Percentiles rank a stretch among this genome's conserved stretches.
Conservation (phyloP, 2,329 filamentous ascomycete genomes). For the Arthrobotrys entomopaga region DNA sequence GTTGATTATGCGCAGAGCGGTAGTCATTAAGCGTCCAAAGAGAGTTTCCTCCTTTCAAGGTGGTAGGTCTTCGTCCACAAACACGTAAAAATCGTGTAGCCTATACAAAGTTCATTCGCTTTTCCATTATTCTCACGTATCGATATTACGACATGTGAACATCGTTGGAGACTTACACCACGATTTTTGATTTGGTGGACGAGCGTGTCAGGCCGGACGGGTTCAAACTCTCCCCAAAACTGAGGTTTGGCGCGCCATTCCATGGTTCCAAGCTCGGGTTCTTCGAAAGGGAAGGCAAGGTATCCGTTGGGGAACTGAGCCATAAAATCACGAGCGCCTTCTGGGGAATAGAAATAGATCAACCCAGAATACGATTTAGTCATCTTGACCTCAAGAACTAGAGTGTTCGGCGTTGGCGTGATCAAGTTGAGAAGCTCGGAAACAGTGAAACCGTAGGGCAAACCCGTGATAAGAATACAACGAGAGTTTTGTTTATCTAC, state of each 20-base stretch:
- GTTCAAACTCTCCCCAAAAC: conserved; percentile 18
- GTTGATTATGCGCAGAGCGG: not conserved
- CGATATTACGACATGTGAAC: not conserved
- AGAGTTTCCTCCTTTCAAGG: conserved; percentile 17
- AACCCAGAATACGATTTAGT: conserved; percentile 19
- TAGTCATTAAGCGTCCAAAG: conserved; percentile 35
- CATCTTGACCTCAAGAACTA: conserved; percentile 33
- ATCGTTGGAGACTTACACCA: conserved; percentile 14
- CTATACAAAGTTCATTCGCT: not conserved
- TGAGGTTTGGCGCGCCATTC: conserved; percentile 23
- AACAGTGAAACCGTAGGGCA: conserved; percentile 33
- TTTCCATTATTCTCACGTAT: not conserved
- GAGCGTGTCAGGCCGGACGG: conserved; percentile 1
- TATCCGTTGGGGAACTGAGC: conserved; percentile 17
- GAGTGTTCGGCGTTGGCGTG: conserved; percentile 26
- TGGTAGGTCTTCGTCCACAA: conserved; percentile 27
- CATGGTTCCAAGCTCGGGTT: conserved; percentile 32
- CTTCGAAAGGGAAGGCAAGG: conserved; percentile 12
- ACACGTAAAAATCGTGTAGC: conserved; percentile 35
- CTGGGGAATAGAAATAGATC: conserved; percentile 19
- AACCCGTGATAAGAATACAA: conserved; percentile 21
- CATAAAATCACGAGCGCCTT: conserved; percentile 33
- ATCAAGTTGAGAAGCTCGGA: conserved; percentile 34
- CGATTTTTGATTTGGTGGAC: not conserved
- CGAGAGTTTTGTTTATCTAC: not conserved